Base-by-base conservation (phyloP, 768 basidiomycete species). In the Clathrus columnatus region DNA sequence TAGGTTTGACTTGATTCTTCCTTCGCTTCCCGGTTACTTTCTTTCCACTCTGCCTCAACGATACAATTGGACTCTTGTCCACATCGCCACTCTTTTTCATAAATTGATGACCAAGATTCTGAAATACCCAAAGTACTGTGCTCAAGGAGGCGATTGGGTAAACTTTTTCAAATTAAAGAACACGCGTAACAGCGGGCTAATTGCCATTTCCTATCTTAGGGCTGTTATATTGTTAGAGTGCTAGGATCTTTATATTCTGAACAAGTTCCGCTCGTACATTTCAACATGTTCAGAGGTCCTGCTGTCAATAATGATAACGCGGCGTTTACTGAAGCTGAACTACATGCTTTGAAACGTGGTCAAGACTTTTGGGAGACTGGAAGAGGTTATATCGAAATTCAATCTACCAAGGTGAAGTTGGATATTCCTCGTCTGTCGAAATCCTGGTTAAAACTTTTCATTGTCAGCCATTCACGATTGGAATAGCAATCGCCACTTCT, bases 271-370 rank as follows among this genome's bases (percentile, higher is more conserved):
- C 24, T 61, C 17, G 28, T 59, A 23, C 61, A 62, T 49, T 61
- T 62, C 60, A 62, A 62, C 44, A 59, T 61, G 61, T 62, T 61
- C 32, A 51, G 57, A 18, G 50, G 52, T 23, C 57, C 56, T 16
- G 42, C 45, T 14, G 44, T 46, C 10, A 29, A 26, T 16, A 7
- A 29, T 18, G 28, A 53, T 27, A 27, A 29, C 23, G 6, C 51
- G 43, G 10, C 44, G 24, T 43, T 57, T 10, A 43, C 58, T 32
- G 28, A 52, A 32, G 27, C 36, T 6, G 60, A 61, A 53, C 18
- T 46, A 44, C 18, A 44, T 21, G 41, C 51, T 24, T 17, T 59
- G 7, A 46, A 50, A 30, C 54, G 58, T 17, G 44, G 41, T 7
- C 29, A 53, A 32, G 56, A 50, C n/a, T 61, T 61, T 57, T 4